phyloP scores from a whole-genome alignment of 495 filamentous ascomycete species.

The Physcia stellaris region DNA sequence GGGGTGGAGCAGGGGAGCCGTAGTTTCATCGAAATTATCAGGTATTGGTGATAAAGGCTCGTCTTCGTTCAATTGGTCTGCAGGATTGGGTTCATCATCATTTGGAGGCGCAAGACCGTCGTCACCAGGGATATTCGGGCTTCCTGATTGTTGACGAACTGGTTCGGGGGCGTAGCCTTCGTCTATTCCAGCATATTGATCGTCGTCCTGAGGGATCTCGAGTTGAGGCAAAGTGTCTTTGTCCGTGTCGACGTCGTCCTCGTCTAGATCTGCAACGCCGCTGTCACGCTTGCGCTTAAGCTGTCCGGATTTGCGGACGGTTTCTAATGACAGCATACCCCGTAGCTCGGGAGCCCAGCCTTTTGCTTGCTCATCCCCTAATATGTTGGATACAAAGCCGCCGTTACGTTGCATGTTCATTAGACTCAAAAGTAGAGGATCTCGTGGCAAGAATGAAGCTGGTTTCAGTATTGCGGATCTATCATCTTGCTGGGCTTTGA shows the following conservation, averaged over 20 bases:
- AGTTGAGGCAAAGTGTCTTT: constrained; percentile 49
- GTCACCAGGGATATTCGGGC: constrained; percentile 55
- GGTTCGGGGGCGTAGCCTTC: constrained; percentile 37
- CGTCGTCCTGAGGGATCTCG: constrained; percentile 55
- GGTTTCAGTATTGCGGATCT: constrained; percentile 69
- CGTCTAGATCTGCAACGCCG: constrained; percentile 67
- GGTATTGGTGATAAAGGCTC: constrained; percentile 6
- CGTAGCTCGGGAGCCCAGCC: constrained; percentile 87
- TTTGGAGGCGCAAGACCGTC: constrained; percentile 25
- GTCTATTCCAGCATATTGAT: constrained; percentile 29
- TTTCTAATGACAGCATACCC: constrained; percentile 68
- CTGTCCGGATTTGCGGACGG: constrained; percentile 61
- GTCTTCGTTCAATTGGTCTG: constrained; percentile 12
- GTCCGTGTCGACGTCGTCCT: constrained; percentile 35
- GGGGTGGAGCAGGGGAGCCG: constrained; percentile 56
- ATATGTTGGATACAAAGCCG: constrained; percentile 62
- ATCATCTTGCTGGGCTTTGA: constrained; percentile 69
- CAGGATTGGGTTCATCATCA: constrained; percentile 33
- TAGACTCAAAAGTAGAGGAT: constrained; percentile 73
- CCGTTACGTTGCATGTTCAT: constrained; percentile 82
- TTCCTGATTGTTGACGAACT: constrained; percentile 29
- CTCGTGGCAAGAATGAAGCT: constrained; percentile 65
- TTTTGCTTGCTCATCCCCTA: constrained; percentile 61
- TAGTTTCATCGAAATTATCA: constrained; percentile 65
- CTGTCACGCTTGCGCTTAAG: constrained; percentile 90